Evolutionary conservation across 148 eudicot genomes (phyloP).

Genomic region (Rhododendron ferrugineum): DNA sequence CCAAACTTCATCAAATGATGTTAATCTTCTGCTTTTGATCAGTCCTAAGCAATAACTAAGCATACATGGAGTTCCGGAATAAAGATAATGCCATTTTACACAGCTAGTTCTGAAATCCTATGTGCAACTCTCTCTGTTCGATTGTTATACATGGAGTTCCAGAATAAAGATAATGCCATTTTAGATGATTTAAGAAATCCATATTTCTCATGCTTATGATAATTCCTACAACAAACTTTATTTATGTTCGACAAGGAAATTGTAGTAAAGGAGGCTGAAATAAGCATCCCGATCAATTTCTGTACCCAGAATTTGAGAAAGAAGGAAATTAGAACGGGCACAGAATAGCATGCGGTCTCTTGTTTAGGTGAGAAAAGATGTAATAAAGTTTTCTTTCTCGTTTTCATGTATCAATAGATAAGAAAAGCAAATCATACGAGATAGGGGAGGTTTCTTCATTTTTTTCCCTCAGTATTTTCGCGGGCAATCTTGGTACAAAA

Average conservation of each 20-base stretch:
- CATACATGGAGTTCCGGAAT: no score
- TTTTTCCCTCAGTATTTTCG: not conserved
- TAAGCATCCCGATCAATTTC: not conserved
- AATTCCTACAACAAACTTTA: not conserved
- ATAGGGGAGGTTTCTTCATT: not conserved
- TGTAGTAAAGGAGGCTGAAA: not conserved
- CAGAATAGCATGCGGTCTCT: not conserved
- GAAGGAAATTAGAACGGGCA: not conserved
- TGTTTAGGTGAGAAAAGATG: not conserved
- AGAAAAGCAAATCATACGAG: not conserved
- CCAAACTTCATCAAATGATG: not conserved
- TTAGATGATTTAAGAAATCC: not conserved
- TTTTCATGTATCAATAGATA: not conserved
- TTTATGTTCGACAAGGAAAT: not conserved
- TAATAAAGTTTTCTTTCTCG: not conserved
- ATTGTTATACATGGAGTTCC: not conserved
- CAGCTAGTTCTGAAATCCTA: not conserved
- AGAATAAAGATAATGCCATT: not conserved
- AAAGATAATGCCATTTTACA: no score
- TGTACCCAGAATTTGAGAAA: not conserved
- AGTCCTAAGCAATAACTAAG: no score
- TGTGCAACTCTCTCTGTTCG: not conserved
- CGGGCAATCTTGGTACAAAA: not conserved
- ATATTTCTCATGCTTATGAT: not conserved
- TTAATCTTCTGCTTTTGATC: not conserved